A percentile compares a stretch with the other conserved stretches of the same genome.
Evolutionary conservation across 805 yeast genomes (phyloP).

Genomic region (Ogataea methanolica): DNA sequence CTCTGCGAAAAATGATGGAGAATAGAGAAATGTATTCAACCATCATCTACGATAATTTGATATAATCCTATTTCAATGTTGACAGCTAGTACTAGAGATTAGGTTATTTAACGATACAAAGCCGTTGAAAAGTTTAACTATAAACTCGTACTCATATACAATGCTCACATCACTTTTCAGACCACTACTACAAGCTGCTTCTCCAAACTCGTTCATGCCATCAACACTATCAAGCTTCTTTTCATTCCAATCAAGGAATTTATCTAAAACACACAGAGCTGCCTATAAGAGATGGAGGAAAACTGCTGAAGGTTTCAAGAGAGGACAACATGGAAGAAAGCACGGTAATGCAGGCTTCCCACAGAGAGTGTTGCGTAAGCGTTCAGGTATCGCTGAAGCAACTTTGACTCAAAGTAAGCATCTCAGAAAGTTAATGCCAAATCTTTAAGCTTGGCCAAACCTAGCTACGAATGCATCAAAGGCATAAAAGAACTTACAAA

Average conservation of each 20-base stretch:
- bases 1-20: no score
- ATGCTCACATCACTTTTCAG: slow-evolving; percentile 12
- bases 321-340: slow-evolving; percentile 79
- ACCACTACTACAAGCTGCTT: slow-evolving; percentile 9
- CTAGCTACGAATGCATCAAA: not conserved
- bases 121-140: no score
- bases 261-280: slow-evolving; percentile 79
- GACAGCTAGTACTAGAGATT: not conserved
- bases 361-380: slow-evolving; percentile 48
- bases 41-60: no score
- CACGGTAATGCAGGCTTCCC: slow-evolving; percentile 94
- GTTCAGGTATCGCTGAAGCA: slow-evolving; percentile 57
- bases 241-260: slow-evolving; percentile 18
- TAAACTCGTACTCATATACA: slow-evolving; percentile 1
- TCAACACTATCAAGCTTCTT: slow-evolving; percentile 2
- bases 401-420: slow-evolving; percentile 53
- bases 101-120: not conserved
- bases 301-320: slow-evolving; percentile 61
- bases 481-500: no score
- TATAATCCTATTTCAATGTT: not conserved
- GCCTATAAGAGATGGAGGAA: slow-evolving; percentile 84
- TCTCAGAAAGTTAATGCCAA: slow-evolving; percentile 51
- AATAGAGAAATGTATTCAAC: no score
- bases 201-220: slow-evolving; percentile 1
- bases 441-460: slow-evolving; percentile 17